phyloP scores from a whole-genome alignment of 495 filamentous ascomycete genomes.

The Hypoxylon subgilvum region DNA sequence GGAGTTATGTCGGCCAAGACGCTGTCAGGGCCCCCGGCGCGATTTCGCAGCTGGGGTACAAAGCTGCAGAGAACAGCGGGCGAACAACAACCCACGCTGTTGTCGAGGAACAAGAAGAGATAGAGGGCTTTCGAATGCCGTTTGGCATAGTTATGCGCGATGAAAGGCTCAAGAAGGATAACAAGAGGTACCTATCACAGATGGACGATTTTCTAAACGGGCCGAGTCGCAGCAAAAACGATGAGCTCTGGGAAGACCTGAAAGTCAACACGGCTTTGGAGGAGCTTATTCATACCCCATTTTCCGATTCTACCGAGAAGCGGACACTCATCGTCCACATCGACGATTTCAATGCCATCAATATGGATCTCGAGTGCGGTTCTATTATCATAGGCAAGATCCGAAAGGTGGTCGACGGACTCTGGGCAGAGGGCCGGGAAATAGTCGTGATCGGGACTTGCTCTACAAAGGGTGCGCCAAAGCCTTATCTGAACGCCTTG shows the following conservation, averaged over 20 bases:
- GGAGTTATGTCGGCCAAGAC: constrained; percentile 73
- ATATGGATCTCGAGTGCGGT: constrained; percentile 63
- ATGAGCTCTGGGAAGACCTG: constrained; percentile 52
- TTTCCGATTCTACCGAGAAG: constrained; percentile 34
- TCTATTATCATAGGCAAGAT: constrained; percentile 67
- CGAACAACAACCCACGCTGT: constrained; percentile 23
- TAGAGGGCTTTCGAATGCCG: not conserved
- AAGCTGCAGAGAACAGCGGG: constrained; percentile 55
- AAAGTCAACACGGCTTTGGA: constrained; percentile 51
- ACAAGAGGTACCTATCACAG: constrained; percentile 25
- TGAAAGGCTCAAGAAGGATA: constrained; percentile 26
- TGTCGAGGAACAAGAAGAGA: constrained; percentile 16
- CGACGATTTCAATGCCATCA: constrained; percentile 79
- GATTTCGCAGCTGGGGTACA: constrained; percentile 69
- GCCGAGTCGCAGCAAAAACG: constrained; percentile 30
- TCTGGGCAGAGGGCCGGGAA: constrained; percentile 69
- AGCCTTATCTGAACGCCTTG: constrained; percentile 40
- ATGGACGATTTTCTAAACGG: constrained; percentile 37
- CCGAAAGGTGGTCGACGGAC: constrained; percentile 70
- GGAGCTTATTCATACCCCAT: constrained; percentile 42
- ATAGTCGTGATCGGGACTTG: constrained; percentile 78
- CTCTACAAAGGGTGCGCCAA: constrained; percentile 41
- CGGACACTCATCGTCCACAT: constrained; percentile 71
- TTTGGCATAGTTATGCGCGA: constrained; percentile 15
- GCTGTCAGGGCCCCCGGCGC: constrained; percentile 48